Percentiles rank a stretch among this genome's conserved stretches.
Evolutionary conservation across 441 rosid species (phyloP).

Genomic region (Erodium texanum): DNA sequence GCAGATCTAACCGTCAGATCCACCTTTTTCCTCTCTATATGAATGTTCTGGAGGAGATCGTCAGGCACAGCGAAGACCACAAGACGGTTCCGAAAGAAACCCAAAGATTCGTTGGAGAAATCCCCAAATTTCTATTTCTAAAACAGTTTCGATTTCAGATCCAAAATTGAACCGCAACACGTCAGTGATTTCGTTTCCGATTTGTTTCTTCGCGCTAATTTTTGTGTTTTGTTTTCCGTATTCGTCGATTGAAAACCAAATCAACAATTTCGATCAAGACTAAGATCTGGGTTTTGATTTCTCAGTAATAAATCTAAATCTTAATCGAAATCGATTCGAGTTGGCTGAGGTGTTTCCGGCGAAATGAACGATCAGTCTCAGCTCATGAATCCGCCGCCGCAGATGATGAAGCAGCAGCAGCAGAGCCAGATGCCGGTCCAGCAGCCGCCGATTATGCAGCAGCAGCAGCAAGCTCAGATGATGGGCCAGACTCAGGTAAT

Average conservation of each 20-base stretch:
- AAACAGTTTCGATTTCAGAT: not conserved
- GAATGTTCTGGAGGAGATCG: not conserved
- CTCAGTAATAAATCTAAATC: not conserved
- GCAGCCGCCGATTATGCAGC: conserved; percentile 22
- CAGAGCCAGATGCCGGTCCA: conserved; percentile 32
- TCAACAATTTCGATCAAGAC: too few relatives aligned
- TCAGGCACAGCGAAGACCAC: not conserved
- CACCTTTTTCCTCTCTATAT: not conserved
- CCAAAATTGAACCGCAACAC: not conserved
- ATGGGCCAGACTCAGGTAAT: conserved; percentile 41
- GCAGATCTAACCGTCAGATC: not conserved
- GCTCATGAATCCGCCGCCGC: not conserved
- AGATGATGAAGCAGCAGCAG: conserved; percentile 25
- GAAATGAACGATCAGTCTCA: not conserved
- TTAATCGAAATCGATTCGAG: not conserved
- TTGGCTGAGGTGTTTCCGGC: not conserved
- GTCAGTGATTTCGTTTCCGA: too few relatives aligned
- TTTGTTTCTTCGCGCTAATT: not conserved
- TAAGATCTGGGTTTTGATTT: not conserved
- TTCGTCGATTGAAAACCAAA: not conserved
- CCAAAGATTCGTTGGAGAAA: not conserved
- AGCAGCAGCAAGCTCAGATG: conserved; percentile 28
- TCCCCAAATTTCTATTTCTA: too few relatives aligned
- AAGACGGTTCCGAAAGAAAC: not conserved
- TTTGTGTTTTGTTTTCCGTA: too few relatives aligned